phyloP scores from a whole-genome alignment of 2,329 filamentous ascomycete species.

The Purpureocillium lavendulum region DNA sequence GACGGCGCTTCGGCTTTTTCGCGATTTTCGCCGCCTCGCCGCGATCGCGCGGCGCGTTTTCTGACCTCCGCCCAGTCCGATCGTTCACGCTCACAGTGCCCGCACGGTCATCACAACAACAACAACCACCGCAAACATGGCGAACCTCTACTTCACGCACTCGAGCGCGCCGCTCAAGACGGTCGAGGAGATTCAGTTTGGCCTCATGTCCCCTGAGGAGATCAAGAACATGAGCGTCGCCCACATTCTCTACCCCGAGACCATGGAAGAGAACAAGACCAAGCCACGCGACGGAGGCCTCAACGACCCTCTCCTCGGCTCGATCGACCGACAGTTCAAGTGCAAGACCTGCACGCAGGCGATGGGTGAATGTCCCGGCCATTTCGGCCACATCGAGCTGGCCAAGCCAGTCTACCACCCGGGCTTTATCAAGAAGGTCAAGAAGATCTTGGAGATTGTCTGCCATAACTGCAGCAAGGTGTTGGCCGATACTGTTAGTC shows the following conservation, averaged over 20 bases:
- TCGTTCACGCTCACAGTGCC: slow-evolving; percentile 6
- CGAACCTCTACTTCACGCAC: slow-evolving; percentile 83
- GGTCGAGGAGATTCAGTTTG: slow-evolving; percentile 98
- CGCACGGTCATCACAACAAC: background rate
- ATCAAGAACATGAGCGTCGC: slow-evolving; percentile 98
- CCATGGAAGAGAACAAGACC: slow-evolving; percentile 93
- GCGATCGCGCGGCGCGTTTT: slow-evolving; percentile 10
- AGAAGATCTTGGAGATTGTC: slow-evolving; percentile 97
- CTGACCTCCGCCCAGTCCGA: slow-evolving; percentile 9
- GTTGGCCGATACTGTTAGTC: slow-evolving; percentile 95
- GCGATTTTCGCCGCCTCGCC: slow-evolving; percentile 8
- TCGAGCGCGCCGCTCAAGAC: slow-evolving; percentile 95
- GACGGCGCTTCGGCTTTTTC: slow-evolving; percentile 14
- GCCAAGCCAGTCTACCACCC: slow-evolving; percentile 90
- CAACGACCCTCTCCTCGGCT: slow-evolving; percentile 92
- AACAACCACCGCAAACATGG: slow-evolving; percentile 54
- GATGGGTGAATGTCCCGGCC: slow-evolving; percentile 92
- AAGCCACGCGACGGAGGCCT: slow-evolving; percentile 86
- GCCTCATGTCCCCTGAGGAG: slow-evolving; percentile 93
- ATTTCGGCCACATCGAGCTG: slow-evolving; percentile 98
- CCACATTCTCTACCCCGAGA: slow-evolving; percentile 96
- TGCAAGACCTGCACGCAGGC: slow-evolving; percentile 95
- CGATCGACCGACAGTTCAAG: slow-evolving; percentile 90
- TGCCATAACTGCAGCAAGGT: slow-evolving; percentile 99
- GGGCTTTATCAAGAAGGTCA: slow-evolving; percentile 98